These are phyloP conservation scores for Globisporangium recalcitrans DNA, from an alignment of 352 stramenopile species.

Conservation along the genomic window DNA sequence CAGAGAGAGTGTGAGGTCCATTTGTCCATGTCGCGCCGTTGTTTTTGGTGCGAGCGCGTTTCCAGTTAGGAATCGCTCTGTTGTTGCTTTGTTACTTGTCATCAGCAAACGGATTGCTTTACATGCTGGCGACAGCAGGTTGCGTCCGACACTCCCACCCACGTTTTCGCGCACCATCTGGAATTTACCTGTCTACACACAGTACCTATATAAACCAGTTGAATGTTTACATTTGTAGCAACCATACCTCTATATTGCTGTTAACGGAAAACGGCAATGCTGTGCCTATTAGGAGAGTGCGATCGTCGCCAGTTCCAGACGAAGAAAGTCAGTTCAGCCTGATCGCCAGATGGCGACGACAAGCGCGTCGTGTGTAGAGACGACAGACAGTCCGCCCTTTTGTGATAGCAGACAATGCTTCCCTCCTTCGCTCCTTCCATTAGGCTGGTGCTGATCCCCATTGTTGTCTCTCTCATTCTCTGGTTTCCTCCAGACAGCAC, in stretches of 20 bases:
- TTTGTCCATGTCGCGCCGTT: too few relatives aligned
- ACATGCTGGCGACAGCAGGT: neutral
- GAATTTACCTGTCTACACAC: too few relatives aligned
- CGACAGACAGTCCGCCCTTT: neutral
- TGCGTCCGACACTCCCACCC: too few relatives aligned
- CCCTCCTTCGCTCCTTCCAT: neutral
- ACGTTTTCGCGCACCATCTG: slow-evolving; percentile 2
- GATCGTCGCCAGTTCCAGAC: neutral
- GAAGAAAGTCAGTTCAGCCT: slow-evolving; percentile 2
- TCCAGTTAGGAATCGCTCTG: neutral
- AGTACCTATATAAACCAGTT: too few relatives aligned
- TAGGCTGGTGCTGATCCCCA: neutral
- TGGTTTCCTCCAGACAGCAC: slow-evolving; percentile 12
- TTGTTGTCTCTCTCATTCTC: slow-evolving; percentile 5
- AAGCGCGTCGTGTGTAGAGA: neutral
- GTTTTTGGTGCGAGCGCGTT: too few relatives aligned
- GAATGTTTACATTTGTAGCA: too few relatives aligned
- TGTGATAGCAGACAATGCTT: neutral
- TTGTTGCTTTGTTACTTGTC: neutral
- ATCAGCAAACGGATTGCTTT: neutral
- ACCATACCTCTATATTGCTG: neutral
- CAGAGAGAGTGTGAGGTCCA: too few relatives aligned
- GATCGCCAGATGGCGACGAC: neutral
- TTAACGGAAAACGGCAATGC: neutral
- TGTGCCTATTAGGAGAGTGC: neutral